phyloP scores from a whole-genome alignment of 2,329 filamentous ascomycete species.

The Thelonectria blattea region DNA sequence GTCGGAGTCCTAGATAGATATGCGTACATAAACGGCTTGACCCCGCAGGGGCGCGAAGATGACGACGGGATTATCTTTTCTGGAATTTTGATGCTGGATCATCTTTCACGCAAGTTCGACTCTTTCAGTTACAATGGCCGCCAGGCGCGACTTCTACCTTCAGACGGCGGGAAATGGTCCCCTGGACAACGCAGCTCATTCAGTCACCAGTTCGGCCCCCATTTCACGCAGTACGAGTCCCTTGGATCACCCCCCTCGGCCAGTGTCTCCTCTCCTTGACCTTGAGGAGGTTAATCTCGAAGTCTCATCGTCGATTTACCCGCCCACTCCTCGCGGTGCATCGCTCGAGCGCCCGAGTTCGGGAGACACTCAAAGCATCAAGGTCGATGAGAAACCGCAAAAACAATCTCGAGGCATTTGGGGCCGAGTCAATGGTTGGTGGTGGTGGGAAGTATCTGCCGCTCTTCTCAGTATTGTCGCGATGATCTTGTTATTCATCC shows the following conservation, averaged over 20 bases:
- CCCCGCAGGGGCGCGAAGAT: neutral
- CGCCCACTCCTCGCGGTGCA: neutral
- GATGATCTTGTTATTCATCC: neutral
- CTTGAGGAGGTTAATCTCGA: neutral
- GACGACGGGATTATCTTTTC: too few relatives aligned
- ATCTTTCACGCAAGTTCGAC: neutral
- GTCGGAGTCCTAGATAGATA: neutral
- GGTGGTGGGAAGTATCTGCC: constrained; percentile 17
- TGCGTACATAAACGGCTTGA: neutral
- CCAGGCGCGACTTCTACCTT: neutral
- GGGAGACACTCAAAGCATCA: neutral
- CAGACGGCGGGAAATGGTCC: neutral
- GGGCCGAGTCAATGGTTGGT: neutral
- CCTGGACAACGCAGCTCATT: neutral
- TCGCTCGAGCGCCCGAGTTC: neutral
- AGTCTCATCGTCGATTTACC: neutral
- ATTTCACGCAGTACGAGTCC: neutral
- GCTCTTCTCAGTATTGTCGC: constrained; percentile 1
- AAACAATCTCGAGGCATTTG: neutral
- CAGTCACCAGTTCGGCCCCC: neutral
- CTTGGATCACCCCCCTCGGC: neutral
- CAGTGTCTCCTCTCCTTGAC: neutral
- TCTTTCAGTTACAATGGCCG: neutral
- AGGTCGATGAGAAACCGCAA: neutral
- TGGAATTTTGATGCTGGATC: neutral